A percentile compares a stretch with the other conserved stretches of the same genome.
Conservation (phyloP, 179 eudicot genomes). For the Sideroxylon spinosum region DNA sequence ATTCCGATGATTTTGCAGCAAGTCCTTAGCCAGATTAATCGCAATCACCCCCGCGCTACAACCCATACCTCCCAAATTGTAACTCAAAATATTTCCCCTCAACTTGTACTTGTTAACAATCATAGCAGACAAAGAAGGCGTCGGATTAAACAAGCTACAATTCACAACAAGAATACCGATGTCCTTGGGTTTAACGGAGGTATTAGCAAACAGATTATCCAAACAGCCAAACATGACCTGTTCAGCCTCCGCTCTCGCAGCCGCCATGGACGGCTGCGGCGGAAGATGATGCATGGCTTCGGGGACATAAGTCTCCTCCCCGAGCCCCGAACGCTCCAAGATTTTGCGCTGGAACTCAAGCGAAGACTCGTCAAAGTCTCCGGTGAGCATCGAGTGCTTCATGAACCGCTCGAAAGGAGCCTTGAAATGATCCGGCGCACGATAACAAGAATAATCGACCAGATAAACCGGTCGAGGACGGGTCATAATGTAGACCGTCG, state of each 20-base stretch:
- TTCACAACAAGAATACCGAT: slow-evolving; percentile 67
- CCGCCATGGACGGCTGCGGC: slow-evolving; percentile 54
- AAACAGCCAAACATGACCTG: slow-evolving; percentile 62
- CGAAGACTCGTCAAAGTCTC: slow-evolving; percentile 53
- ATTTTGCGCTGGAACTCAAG: slow-evolving; percentile 68
- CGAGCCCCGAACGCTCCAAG: slow-evolving; percentile 59
- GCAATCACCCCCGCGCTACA: slow-evolving; percentile 78
- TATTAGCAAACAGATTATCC: slow-evolving; percentile 43
- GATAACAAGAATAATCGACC: slow-evolving; percentile 57
- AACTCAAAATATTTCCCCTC: slow-evolving; percentile 58
- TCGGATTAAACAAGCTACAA: slow-evolving; percentile 73
- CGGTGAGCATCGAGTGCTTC: slow-evolving; percentile 40
- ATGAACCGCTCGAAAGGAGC: slow-evolving; percentile 36
- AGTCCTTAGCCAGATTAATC: slow-evolving; percentile 57
- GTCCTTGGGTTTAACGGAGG: slow-evolving; percentile 44
- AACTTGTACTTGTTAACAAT: slow-evolving; percentile 60
- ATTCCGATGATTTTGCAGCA: slow-evolving; percentile 55
- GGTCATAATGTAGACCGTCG: slow-evolving; percentile 55
- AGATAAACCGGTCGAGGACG: slow-evolving; percentile 57
- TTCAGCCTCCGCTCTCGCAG: slow-evolving; percentile 67
- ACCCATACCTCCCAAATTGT: slow-evolving; percentile 76
- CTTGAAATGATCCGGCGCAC: slow-evolving; percentile 36
- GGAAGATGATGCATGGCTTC: slow-evolving; percentile 58
- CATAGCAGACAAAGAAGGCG: slow-evolving; percentile 69
- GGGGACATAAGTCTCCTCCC: slow-evolving; percentile 66